A percentile compares a stretch with the other conserved stretches of the same genome.
Evolutionary conservation across 2,329 filamentous ascomycete species (phyloP).

Genomic region (Penicillium sp.): DNA sequence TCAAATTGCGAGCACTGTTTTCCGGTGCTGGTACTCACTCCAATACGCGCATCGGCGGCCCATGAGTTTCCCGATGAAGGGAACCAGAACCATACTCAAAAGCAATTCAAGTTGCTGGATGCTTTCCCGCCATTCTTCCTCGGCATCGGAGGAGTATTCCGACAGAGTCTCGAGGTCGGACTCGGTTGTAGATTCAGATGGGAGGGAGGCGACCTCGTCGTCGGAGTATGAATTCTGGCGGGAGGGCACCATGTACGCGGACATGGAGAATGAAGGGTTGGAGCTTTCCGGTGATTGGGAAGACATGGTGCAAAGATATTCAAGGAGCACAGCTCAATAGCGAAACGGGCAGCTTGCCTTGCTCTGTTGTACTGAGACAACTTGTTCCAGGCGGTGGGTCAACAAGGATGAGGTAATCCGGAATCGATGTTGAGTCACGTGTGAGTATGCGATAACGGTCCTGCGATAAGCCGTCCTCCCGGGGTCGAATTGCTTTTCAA

Average conservation of each 20-base stretch:
- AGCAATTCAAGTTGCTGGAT: slow-evolving; percentile 91
- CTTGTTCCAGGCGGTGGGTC: neutral
- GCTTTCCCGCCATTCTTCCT: slow-evolving; percentile 92
- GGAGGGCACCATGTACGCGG: slow-evolving; percentile 43
- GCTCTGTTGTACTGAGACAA: slow-evolving; percentile 16
- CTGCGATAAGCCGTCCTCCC: slow-evolving; percentile 15
- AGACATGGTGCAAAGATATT: slow-evolving; percentile 29
- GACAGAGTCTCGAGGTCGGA: slow-evolving; percentile 49
- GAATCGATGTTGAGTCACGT: slow-evolving; percentile 12
- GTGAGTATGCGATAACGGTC: slow-evolving; percentile 7
- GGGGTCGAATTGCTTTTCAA: neutral
- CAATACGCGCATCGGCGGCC: slow-evolving; percentile 94
- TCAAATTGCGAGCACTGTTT: neutral
- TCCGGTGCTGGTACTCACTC: slow-evolving; percentile 60
- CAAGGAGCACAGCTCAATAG: slow-evolving; percentile 8
- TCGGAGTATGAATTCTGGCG: slow-evolving; percentile 32
- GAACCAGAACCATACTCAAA: slow-evolving; percentile 90
- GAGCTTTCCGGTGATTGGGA: slow-evolving; percentile 29
- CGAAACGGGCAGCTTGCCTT: slow-evolving; percentile 38
- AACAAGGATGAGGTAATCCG: neutral
- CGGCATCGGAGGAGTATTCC: slow-evolving; percentile 73
- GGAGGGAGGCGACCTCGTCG: slow-evolving; percentile 47
- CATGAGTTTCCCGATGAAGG: slow-evolving; percentile 92
- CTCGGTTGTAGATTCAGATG: slow-evolving; percentile 40
- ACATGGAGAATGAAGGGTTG: slow-evolving; percentile 39